Evolutionary conservation across 805 yeast species (phyloP).

Genomic region (Kregervanrija fluxuum): DNA sequence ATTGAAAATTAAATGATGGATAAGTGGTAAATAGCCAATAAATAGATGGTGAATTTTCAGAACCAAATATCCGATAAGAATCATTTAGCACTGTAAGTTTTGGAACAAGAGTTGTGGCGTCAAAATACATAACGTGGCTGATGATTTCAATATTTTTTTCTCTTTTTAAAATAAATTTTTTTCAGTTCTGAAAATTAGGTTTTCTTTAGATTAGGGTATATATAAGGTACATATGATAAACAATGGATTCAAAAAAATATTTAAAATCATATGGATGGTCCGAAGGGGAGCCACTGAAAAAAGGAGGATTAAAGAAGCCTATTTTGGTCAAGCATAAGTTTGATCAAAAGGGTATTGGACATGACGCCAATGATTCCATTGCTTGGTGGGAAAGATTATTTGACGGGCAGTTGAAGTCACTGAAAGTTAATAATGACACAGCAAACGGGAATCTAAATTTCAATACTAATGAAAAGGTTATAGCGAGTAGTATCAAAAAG

Average conservation of each 20-base stretch:
- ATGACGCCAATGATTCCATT: conserved; percentile 65
- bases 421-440: conserved; percentile 34
- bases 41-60: too few relatives aligned
- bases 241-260: conserved; percentile 57
- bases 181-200: background rate
- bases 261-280: conserved; percentile 81
- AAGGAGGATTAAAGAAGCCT: conserved; percentile 80
- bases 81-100: too few relatives aligned
- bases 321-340: conserved; percentile 84
- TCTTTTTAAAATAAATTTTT: background rate
- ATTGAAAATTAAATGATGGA: too few relatives aligned
- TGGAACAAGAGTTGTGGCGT: too few relatives aligned
- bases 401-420: conserved; percentile 81
- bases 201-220: background rate
- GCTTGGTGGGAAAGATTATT: conserved; percentile 97
- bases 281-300: conserved; percentile 77
- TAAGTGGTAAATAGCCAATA: too few relatives aligned
- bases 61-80: too few relatives aligned
- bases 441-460: background rate
- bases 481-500: conserved; percentile 40
- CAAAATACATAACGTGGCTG: too few relatives aligned
- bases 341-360: conserved; percentile 88
- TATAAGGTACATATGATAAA: background rate
- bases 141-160: background rate
- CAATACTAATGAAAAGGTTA: conserved; percentile 21